Conservation (phyloP, 2,329 filamentous ascomycete species). For the Laburnicola sp. region DNA sequence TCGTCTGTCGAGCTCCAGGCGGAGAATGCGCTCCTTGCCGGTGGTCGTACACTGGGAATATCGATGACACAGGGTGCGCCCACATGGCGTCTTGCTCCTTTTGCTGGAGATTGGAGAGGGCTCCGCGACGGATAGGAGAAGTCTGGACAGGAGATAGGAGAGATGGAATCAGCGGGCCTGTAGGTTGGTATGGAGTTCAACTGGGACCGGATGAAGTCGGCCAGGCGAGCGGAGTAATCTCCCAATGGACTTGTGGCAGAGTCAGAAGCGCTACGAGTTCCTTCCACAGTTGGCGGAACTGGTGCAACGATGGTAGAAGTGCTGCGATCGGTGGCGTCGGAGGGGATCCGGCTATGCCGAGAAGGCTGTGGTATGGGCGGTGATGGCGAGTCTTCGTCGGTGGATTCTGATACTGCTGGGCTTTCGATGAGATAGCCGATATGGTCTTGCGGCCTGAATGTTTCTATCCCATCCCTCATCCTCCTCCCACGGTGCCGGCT, state of each 20-base stretch:
- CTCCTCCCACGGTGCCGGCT: constrained; percentile 27
- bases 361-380: constrained; percentile 10
- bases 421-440: constrained; percentile 31
- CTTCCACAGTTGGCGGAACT: constrained; percentile 8
- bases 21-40: constrained; percentile 41
- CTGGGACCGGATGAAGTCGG: constrained; percentile 42
- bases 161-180: constrained; percentile 18
- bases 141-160: constrained; percentile 39
- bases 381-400: constrained; percentile 15
- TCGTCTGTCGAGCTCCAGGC: constrained; percentile 45
- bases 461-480: constrained; percentile 21
- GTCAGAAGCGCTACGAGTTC: constrained; percentile 8
- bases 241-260: constrained; percentile 27
- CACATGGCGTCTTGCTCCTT: constrained; percentile 16
- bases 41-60: constrained; percentile 39
- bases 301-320: constrained; percentile 33
- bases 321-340: constrained; percentile 36
- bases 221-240: constrained; percentile 42
- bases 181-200: constrained; percentile 42
- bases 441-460: constrained; percentile 37
- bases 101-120: constrained; percentile 28
- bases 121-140: constrained; percentile 24
- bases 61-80: constrained; percentile 31
- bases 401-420: constrained; percentile 13
- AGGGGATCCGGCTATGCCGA: constrained; percentile 33